Evolutionary conservation across 2,329 filamentous ascomycete genomes (phyloP).

Genomic region (Beauveria asiatica): DNA sequence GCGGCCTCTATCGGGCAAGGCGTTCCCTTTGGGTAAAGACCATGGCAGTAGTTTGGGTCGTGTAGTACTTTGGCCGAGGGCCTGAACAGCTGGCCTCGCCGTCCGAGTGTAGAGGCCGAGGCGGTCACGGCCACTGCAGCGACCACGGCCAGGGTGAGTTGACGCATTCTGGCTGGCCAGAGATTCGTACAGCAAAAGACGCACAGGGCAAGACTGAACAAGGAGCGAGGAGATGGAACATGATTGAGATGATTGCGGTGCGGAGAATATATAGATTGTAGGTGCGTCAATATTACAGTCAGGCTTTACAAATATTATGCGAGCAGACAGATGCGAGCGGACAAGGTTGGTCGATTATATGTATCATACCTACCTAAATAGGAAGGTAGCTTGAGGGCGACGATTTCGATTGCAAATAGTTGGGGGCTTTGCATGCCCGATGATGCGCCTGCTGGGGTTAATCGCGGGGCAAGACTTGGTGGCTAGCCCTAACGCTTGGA

Average conservation of each 20-base stretch:
- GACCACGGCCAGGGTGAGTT: neutral
- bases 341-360: neutral
- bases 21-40: neutral
- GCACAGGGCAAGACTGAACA: no score
- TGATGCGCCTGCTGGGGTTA: no score
- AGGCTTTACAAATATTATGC: neutral
- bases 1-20: slow-evolving; percentile 7
- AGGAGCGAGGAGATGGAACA: neutral
- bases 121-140: neutral
- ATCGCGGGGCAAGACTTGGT: no score
- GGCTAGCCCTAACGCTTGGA: no score
- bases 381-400: neutral
- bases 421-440: neutral
- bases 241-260: neutral
- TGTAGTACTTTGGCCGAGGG: neutral
- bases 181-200: neutral
- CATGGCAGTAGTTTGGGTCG: neutral
- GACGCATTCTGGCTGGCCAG: neutral
- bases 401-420: neutral
- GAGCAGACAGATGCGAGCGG: neutral
- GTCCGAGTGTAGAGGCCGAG: neutral
- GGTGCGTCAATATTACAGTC: neutral
- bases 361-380: neutral
- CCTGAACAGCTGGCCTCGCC: neutral
- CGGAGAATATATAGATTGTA: neutral